Evolutionary conservation across 108 stramenopile species (phyloP).

Genomic region (Stephanodiscus triporus): DNA sequence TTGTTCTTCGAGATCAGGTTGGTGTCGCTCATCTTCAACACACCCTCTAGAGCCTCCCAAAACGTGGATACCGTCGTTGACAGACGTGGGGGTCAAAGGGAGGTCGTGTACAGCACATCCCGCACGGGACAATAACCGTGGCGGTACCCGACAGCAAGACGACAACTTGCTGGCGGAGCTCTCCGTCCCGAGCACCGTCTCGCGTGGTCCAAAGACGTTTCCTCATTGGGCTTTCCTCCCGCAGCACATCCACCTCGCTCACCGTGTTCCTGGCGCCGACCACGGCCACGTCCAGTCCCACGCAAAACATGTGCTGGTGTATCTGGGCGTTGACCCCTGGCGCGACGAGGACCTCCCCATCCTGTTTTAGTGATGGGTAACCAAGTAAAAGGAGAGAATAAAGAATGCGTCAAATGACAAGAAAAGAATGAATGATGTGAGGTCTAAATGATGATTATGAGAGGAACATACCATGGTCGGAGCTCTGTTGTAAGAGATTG

Average conservation of each 20-base stretch:
- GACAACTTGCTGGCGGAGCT: conserved; percentile 17
- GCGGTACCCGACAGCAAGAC: conserved; percentile 20
- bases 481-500: too few species aligned
- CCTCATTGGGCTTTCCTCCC: conserved; percentile 43
- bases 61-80: conserved; percentile 57
- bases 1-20: conserved; percentile 46
- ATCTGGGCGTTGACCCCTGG: conserved; percentile 77
- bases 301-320: conserved; percentile 83
- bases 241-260: conserved; percentile 56
- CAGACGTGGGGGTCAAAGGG: neutral
- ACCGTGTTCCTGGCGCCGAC: conserved; percentile 62
- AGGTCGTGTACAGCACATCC: conserved; percentile 40
- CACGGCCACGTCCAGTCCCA: conserved; percentile 72
- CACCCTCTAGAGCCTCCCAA: conserved; percentile 65
- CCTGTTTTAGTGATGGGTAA: too few species aligned
- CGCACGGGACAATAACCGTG: conserved; percentile 26
- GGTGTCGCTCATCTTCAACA: conserved; percentile 56
- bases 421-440: too few species aligned
- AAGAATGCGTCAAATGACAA: too few species aligned
- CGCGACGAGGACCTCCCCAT: conserved; percentile 55
- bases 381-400: too few species aligned
- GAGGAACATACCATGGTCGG: too few species aligned
- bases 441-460: too few species aligned
- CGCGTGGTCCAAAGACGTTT: conserved; percentile 52
- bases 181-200: conserved; percentile 52